phyloP scores from a whole-genome alignment of 1,284 basidiomycete genomes.

The Cutaneotrichosporon dermatis region DNA sequence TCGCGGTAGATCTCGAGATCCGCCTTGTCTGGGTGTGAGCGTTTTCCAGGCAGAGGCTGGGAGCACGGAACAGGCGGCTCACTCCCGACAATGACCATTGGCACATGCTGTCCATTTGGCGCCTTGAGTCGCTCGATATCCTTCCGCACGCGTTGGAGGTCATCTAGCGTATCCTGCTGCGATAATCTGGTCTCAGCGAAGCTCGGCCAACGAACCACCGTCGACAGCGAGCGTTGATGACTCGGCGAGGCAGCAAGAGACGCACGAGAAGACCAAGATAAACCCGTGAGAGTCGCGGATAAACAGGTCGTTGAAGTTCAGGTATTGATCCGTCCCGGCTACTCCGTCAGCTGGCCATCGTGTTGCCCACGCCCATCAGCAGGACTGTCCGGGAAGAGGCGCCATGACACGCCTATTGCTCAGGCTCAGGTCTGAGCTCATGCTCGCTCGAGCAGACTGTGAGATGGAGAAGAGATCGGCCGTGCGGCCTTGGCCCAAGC shows the following conservation, averaged over 20 bases:
- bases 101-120: slow-evolving; percentile 16
- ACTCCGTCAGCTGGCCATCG: background rate
- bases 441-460: no score
- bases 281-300: slow-evolving; percentile 39
- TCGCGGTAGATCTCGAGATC: slow-evolving; percentile 35
- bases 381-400: no score
- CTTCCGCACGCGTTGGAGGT: slow-evolving; percentile 25
- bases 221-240: background rate
- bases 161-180: slow-evolving; percentile 32
- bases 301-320: slow-evolving; percentile 32
- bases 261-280: slow-evolving; percentile 39
- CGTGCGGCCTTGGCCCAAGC: no score
- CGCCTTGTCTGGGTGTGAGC: slow-evolving; percentile 30
- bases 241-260: background rate
- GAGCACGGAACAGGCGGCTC: slow-evolving; percentile 9
- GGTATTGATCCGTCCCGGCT: slow-evolving; percentile 40
- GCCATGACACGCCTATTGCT: no score
- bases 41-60: background rate
- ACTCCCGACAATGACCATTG: slow-evolving; percentile 43
- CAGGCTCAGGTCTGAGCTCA: no score
- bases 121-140: slow-evolving; percentile 35
- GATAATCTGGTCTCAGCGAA: slow-evolving; percentile 23
- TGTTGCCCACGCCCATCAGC: no score
- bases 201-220: no score
- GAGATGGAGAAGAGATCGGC: no score